Conservation (phyloP, 1,284 basidiomycete species). For the Cutaneotrichosporon sp. region DNA sequence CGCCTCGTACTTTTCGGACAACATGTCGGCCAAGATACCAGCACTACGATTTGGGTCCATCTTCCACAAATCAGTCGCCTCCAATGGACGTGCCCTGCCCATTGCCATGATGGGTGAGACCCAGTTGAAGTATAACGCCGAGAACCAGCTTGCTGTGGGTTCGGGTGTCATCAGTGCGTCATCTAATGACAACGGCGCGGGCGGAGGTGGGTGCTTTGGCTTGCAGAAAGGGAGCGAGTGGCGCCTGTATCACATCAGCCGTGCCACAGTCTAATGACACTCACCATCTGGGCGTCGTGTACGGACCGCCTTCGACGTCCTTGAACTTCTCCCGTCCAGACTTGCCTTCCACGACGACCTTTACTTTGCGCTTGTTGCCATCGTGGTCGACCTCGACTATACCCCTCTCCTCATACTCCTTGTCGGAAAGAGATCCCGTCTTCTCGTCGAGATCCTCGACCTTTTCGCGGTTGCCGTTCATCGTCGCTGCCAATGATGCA, state of each 20-base stretch:
- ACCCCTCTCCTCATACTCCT: conserved; percentile 14
- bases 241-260: conserved; percentile 27
- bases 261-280: conserved; percentile 12
- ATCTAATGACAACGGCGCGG: conserved; percentile 55
- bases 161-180: conserved; percentile 56
- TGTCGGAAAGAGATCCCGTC: background rate
- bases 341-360: conserved; percentile 40
- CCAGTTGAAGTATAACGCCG: conserved; percentile 63
- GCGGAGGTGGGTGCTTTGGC: conserved; percentile 48
- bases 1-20: conserved; percentile 61
- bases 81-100: conserved; percentile 63
- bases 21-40: conserved; percentile 59
- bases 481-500: background rate
- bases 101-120: conserved; percentile 62
- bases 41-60: conserved; percentile 57
- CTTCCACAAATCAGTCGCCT: conserved; percentile 77
- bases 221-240: conserved; percentile 46
- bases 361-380: conserved; percentile 34
- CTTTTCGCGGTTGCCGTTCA: background rate
- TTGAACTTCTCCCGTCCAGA: conserved; percentile 35
- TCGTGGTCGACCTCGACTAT: conserved; percentile 21
- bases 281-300: conserved; percentile 42
- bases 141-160: conserved; percentile 53
- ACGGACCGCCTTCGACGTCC: conserved; percentile 38
- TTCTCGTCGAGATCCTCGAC: conserved; percentile 4